Evolutionary conservation across 495 filamentous ascomycete genomes (phyloP).

Genomic region (Podospora anserina): DNA sequence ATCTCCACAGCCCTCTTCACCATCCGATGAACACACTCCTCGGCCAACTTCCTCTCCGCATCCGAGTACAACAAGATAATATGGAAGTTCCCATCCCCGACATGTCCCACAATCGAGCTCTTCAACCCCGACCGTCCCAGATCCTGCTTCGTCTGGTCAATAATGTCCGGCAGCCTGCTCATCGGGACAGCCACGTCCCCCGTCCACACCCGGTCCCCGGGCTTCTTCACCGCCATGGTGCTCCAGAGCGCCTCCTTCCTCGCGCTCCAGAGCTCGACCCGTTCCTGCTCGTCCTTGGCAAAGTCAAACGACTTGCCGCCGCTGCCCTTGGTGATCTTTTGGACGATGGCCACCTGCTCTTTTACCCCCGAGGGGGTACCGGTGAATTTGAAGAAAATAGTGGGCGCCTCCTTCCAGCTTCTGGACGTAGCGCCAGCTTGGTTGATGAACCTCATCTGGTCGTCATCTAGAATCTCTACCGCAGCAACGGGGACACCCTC

Average conservation of each 20-base stretch:
- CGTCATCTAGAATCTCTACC: conserved; percentile 89
- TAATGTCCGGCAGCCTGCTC: conserved; percentile 66
- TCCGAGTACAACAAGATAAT: conserved; percentile 72
- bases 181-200: conserved; percentile 82
- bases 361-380: conserved; percentile 72
- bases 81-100: conserved; percentile 84
- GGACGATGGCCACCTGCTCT: conserved; percentile 76
- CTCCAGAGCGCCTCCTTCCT: conserved; percentile 84
- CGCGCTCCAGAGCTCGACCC: conserved; percentile 78
- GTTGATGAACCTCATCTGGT: conserved; percentile 94
- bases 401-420: conserved; percentile 74
- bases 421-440: conserved; percentile 66
- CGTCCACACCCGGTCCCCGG: conserved; percentile 72
- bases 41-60: conserved; percentile 58
- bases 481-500: conserved; percentile 81
- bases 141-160: conserved; percentile 74
- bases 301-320: conserved; percentile 75
- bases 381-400: conserved; percentile 92
- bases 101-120: conserved; percentile 75
- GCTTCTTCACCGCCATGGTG: conserved; percentile 56
- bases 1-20: conserved; percentile 78
- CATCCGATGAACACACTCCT: conserved; percentile 76
- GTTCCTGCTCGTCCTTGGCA: conserved; percentile 64
- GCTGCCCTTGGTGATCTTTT: conserved; percentile 58
- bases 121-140: conserved; percentile 63